A percentile compares a stretch with the other conserved stretches of the same genome.
phyloP scores from a whole-genome alignment of 495 filamentous ascomycete species.

The Penicillium cinerascens region DNA sequence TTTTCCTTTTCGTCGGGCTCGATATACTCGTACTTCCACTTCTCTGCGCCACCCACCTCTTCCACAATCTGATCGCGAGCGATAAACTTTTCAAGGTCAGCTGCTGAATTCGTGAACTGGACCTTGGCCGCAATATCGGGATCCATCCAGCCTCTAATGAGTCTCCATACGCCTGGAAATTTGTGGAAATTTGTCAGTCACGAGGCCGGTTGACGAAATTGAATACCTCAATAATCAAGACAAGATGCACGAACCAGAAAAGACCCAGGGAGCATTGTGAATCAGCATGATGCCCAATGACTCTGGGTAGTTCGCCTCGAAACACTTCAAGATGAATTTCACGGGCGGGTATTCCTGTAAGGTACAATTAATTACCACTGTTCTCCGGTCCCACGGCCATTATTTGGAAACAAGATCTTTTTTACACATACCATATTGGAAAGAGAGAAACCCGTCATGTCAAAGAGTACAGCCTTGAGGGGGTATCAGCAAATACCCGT shows the following conservation, averaged over 20 bases:
- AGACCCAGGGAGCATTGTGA: slow-evolving; percentile 89
- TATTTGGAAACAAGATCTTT: neutral
- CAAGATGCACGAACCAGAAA: slow-evolving; percentile 55
- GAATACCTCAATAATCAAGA: neutral
- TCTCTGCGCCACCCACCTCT: slow-evolving; percentile 75
- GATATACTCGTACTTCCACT: slow-evolving; percentile 76
- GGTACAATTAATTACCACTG: neutral
- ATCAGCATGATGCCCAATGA: slow-evolving; percentile 77
- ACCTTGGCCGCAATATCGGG: slow-evolving; percentile 86
- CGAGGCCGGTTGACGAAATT: neutral
- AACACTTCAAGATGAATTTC: slow-evolving; percentile 94
- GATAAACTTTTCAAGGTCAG: slow-evolving; percentile 73
- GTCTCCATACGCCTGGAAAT: slow-evolving; percentile 63
- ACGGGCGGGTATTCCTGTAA: slow-evolving; percentile 86
- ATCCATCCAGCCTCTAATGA: slow-evolving; percentile 88
- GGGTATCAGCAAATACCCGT: slow-evolving; percentile 9
- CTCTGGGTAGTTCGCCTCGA: slow-evolving; percentile 93
- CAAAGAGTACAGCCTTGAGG: slow-evolving; percentile 73
- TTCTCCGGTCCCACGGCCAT: neutral
- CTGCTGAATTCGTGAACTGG: slow-evolving; percentile 75
- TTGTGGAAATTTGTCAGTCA: neutral
- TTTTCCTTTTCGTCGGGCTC: slow-evolving; percentile 74
- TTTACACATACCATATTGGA: slow-evolving; percentile 75
- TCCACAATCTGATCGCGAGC: slow-evolving; percentile 58
- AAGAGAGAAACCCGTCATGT: slow-evolving; percentile 87